phyloP scores from a whole-genome alignment of 2,329 filamentous ascomycete genomes.

The Emydomyces testavorans region DNA sequence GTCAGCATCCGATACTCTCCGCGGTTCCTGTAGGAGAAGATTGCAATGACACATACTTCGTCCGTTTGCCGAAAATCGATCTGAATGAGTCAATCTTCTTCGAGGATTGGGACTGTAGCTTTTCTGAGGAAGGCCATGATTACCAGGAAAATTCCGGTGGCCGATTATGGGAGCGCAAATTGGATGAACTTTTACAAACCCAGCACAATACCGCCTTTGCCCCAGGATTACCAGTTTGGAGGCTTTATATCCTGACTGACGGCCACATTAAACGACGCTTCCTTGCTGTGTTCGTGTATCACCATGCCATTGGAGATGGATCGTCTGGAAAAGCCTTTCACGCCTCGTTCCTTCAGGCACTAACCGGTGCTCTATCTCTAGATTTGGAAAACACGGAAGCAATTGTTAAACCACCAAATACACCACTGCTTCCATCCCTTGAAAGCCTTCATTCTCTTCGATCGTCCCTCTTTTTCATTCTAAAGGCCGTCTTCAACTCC shows the following conservation, averaged over 20 bases:
- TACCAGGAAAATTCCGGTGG: background rate
- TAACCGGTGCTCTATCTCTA: conserved; percentile 15
- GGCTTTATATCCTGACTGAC: conserved; percentile 30
- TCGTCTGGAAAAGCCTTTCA: conserved; percentile 38
- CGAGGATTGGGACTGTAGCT: conserved; percentile 17
- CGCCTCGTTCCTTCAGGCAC: conserved; percentile 29
- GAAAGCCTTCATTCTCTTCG: conserved; percentile 34
- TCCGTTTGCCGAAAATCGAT: conserved; percentile 35
- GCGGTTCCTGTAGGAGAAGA: conserved; percentile 35
- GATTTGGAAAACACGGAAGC: background rate
- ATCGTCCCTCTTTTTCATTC: conserved; percentile 28
- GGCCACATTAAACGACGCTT: conserved; percentile 23
- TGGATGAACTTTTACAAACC: conserved; percentile 32
- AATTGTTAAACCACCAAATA: conserved; percentile 18
- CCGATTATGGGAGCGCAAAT: conserved; percentile 28
- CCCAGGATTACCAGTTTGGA: conserved; percentile 34
- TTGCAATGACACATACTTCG: conserved; percentile 34
- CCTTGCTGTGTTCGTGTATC: conserved; percentile 37
- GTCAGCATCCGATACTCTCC: conserved; percentile 34
- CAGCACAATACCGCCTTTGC: conserved; percentile 36
- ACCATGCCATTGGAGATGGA: conserved; percentile 41
- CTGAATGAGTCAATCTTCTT: conserved; percentile 31
- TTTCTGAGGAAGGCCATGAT: conserved; percentile 6
- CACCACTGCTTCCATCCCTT: conserved; percentile 31
- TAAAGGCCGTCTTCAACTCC: conserved; percentile 25